Base-by-base conservation (phyloP, 1,284 basidiomycete genomes). In the Tilletiaria anomala region DNA sequence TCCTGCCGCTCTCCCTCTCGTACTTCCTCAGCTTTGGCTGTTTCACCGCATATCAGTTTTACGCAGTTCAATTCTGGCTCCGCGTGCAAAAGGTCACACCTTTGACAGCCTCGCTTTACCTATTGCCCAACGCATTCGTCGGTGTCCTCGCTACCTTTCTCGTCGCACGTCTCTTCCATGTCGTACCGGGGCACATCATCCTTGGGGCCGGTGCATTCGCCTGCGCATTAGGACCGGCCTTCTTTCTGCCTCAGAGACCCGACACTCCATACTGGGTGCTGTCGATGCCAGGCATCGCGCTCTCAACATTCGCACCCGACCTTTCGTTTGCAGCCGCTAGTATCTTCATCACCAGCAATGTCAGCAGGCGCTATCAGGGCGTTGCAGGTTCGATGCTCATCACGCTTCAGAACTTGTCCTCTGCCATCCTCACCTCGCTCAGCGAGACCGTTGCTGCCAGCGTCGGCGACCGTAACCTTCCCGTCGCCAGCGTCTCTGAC, bases 391-490 rank as follows among this genome's bases (percentile, higher is more conserved):
- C 35, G 18, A 17, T 52, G 8, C 33, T 52, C n/a, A 34, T 52
- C 20, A 52, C 50, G n/a, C 19, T 51, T 21, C 50, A 52, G 35
- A 52, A 48, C 29, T 21, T 52, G n/a, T 42, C 44, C 12, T 35
- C 40, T 12, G 50, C 50, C 5, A 40, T 53, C 15, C n/a, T 52
- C 23, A 53, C 42, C 3, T 26, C 43, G 32, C 20, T 52, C 11
- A 26, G 19, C n/a, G 50, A 52, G 6, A 35, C 50, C 6, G 47
- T 52, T 16, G 48, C 48, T 12, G 48, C 26, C 36, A 43, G 33
- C 15, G 35, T 19, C n/a, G n/a, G 18, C 14, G 35, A 24, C 6
- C 19, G 18, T 5, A 20, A 31, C 23, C 6, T 15, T 16, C 12
- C 21, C 11, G 4, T 38, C 35, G 23, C 14, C 29, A 11, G 19